phyloP scores from a whole-genome alignment of 208 protist species.

The Trypanosoma avium region DNA sequence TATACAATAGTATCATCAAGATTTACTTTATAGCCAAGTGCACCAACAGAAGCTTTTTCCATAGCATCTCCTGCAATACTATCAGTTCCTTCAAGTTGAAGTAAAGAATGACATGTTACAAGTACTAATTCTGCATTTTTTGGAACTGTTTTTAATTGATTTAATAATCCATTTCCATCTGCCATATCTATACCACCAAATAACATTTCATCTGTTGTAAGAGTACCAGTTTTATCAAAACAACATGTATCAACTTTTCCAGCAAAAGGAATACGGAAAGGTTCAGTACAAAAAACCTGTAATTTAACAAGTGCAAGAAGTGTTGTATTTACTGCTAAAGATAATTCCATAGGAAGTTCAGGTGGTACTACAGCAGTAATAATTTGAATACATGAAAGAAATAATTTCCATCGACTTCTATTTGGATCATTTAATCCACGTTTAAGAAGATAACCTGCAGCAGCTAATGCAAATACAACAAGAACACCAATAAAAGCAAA shows the following conservation, averaged over 20 bases:
- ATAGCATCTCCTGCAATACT: constrained; percentile 96
- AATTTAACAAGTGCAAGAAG: constrained; percentile 91
- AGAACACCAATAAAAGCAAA: constrained; percentile 97
- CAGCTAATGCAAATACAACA: constrained; percentile 95
- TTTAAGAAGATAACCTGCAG: constrained; percentile 95
- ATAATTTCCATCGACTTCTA: constrained; percentile 94
- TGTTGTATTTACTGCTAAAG: constrained; percentile 98
- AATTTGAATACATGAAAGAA: constrained; percentile 98
- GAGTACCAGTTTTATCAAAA: constrained; percentile 99
- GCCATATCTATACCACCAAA: constrained; percentile 88
- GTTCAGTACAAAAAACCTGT: constrained; percentile 96
- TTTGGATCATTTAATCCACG: constrained; percentile 81
- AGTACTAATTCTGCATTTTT: constrained; percentile 76
- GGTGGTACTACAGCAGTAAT: constrained; percentile 99
- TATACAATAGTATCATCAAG: constrained; percentile 72
- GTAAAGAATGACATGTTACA: constrained; percentile 88
- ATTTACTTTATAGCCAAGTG: constrained; percentile 87
- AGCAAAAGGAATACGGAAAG: constrained; percentile 99
- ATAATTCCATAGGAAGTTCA: constrained; percentile 99
- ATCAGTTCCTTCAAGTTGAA: constrained; percentile 78
- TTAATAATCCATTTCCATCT: constrained; percentile 89
- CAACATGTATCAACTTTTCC: constrained; percentile 98
- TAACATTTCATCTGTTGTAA: constrained; percentile 95
- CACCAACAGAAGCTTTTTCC: constrained; percentile 92
- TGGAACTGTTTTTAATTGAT: constrained; percentile 76